phyloP scores from a whole-genome alignment of 306 rosid species.

The Casuarina cunninghamiana region DNA sequence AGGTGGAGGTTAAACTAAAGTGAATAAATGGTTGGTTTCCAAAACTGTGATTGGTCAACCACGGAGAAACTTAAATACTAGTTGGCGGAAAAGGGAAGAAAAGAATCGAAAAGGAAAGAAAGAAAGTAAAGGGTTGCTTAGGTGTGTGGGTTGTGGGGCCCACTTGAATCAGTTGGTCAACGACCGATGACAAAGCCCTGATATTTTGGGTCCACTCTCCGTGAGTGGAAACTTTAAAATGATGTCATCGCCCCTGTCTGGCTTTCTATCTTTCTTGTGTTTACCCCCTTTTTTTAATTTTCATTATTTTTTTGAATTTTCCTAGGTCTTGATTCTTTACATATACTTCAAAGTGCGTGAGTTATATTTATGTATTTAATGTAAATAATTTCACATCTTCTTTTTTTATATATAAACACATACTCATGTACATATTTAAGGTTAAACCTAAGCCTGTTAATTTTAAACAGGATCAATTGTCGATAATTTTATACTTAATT shows the following conservation, averaged over 20 bases:
- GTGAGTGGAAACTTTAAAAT: neutral
- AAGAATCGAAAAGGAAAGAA: neutral
- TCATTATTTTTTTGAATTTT: neutral
- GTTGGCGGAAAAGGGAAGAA: neutral
- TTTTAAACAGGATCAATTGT: too few species aligned
- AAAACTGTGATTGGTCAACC: too few species aligned
- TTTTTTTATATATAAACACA: too few species aligned
- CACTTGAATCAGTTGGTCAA: slow-evolving; percentile 52
- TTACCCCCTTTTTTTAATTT: neutral
- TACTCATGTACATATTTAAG: too few species aligned
- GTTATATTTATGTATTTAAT: too few species aligned
- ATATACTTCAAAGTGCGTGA: too few species aligned
- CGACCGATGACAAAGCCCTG: slow-evolving; percentile 54
- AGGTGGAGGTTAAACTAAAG: too few species aligned
- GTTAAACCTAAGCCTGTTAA: too few species aligned
- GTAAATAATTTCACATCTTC: too few species aligned
- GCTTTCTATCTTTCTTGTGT: neutral
- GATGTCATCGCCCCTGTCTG: slow-evolving; percentile 43
- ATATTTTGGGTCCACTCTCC: slow-evolving; percentile 38
- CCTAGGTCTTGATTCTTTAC: too few species aligned
- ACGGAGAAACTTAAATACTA: neutral
- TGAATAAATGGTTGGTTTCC: too few species aligned
- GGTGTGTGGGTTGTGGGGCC: slow-evolving; percentile 14
- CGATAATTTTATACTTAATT: too few species aligned
- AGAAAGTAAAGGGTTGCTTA: neutral